phyloP scores from a whole-genome alignment of 2,329 filamentous ascomycete genomes.

The Capronia americana region DNA sequence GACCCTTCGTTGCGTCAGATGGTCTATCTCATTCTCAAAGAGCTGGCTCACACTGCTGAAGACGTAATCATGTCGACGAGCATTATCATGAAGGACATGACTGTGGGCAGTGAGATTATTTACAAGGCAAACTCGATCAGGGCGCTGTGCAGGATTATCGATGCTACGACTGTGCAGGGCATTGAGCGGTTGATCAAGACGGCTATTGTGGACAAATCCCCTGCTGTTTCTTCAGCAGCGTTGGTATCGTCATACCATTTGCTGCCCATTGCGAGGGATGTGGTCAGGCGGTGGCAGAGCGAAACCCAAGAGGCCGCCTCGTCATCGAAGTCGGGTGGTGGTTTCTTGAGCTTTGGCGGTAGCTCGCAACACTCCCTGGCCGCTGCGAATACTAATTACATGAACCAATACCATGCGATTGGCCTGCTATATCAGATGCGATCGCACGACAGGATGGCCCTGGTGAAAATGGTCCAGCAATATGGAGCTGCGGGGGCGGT shows the following conservation, averaged over 20 bases:
- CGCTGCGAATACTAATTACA: constrained; percentile 83
- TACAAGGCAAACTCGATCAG: constrained; percentile 96
- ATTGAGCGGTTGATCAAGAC: constrained; percentile 99
- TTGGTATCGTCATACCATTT: constrained; percentile 97
- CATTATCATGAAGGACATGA: constrained; percentile 99
- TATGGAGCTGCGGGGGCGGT: constrained; percentile 89
- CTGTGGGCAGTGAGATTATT: constrained; percentile 89
- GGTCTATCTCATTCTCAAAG: constrained; percentile 98
- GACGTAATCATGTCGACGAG: constrained; percentile 99
- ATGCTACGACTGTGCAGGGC: constrained; percentile 93
- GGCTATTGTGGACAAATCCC: constrained; percentile 98
- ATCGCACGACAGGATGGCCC: constrained; percentile 93
- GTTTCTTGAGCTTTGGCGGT: constrained; percentile 93
- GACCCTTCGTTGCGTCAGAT: constrained; percentile 97
- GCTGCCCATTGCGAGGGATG: constrained; percentile 91
- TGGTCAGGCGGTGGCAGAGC: constrained; percentile 96
- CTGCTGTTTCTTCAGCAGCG: constrained; percentile 93
- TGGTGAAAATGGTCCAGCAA: constrained; percentile 99
- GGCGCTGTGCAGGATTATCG: constrained; percentile 93
- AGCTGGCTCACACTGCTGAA: constrained; percentile 91
- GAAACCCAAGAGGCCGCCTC: constrained; percentile 97
- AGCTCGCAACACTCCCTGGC: constrained; percentile 73
- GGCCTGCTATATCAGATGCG: constrained; percentile 98
- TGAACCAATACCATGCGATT: constrained; percentile 98
- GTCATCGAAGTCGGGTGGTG: constrained; percentile 83